Base-by-base conservation (phyloP, 495 filamentous ascomycete species). In the Jackrogersella minutella region DNA sequence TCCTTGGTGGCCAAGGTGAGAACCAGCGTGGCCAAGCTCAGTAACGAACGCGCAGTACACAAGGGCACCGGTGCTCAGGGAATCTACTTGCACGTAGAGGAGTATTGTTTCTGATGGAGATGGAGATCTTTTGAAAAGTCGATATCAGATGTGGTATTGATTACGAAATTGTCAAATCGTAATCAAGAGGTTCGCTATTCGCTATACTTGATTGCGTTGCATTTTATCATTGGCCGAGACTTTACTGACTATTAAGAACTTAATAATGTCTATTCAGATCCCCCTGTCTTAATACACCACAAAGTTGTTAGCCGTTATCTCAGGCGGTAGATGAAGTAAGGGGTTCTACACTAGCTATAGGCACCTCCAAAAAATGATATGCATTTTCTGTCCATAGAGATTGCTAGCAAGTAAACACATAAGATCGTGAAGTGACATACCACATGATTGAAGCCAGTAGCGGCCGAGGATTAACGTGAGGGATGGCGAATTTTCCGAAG, bases 51-150 rank as follows among this genome's bases (percentile, higher is more conserved):
- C 51, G 93, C 91, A 0, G 90, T 96, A 33, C 92, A 96, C 67
- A 97, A 97, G 71, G 93, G 93, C 7, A 95, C 91, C 0, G 93
- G 91, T 1, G 93, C 93, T 8, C 91, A 95, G 73, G 93, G 93
- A 13, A 83, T 85, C 26, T 76, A 80, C 66, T 61, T 84, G 52
- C 76, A 79, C 68, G 81, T 79, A 2, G 82, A 85, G 74, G 80
- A 83, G 62, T 83, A 82, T 55, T 73, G 69, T 17, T 82, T 82
- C 55, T 81, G 70, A 66, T 52, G 7, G 33, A 26, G 55, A 26
- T 31, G 14, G 37, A n/a, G 17, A 49, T 8, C 24, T 41, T 16
- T 46, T n/a, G n/a, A n/a, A n/a, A 41, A 9, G 39, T 41, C n/a
- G n/a, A 52, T 52, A 22, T 52, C 28, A 36, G 30, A 22, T 9